phyloP scores from a whole-genome alignment of 2,329 filamentous ascomycete genomes.

The Arachnomyces sp. region DNA sequence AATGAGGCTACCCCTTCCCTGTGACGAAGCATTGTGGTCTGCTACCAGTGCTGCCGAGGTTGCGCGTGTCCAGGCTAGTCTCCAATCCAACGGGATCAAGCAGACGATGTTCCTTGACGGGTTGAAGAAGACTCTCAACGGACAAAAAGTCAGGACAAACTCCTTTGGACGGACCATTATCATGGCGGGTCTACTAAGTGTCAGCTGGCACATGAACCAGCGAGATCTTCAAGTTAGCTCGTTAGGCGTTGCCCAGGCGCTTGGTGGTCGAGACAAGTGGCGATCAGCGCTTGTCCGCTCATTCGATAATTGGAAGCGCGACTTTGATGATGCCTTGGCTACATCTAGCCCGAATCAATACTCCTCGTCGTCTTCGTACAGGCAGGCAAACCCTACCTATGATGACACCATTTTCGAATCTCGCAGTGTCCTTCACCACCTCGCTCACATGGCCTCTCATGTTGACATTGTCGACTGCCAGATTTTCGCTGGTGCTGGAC shows the following conservation, averaged over 20 bases:
- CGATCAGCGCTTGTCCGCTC: slow-evolving; percentile 73
- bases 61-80: slow-evolving; percentile 68
- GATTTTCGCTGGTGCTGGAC: slow-evolving; percentile 81
- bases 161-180: slow-evolving; percentile 86
- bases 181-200: slow-evolving; percentile 87
- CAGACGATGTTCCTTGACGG: slow-evolving; percentile 83
- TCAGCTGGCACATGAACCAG: slow-evolving; percentile 97
- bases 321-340: slow-evolving; percentile 78
- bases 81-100: slow-evolving; percentile 73
- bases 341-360: slow-evolving; percentile 31
- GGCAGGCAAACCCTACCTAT: slow-evolving; percentile 30
- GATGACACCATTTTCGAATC: slow-evolving; percentile 76
- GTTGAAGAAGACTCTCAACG: slow-evolving; percentile 78
- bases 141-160: slow-evolving; percentile 80
- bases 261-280: slow-evolving; percentile 89
- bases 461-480: slow-evolving; percentile 97
- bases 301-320: slow-evolving; percentile 87
- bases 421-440: slow-evolving; percentile 78
- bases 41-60: slow-evolving; percentile 84
- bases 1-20: slow-evolving; percentile 82
- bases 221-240: slow-evolving; percentile 87
- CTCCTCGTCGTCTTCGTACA: slow-evolving; percentile 13
- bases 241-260: slow-evolving; percentile 66
- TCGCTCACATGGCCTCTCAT: slow-evolving; percentile 97
- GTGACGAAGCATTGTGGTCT: slow-evolving; percentile 87